These are phyloP conservation scores for Chalaropsis ovoidea DNA, from an alignment of 2,329 filamentous ascomycete species.

Conservation along the genomic window DNA sequence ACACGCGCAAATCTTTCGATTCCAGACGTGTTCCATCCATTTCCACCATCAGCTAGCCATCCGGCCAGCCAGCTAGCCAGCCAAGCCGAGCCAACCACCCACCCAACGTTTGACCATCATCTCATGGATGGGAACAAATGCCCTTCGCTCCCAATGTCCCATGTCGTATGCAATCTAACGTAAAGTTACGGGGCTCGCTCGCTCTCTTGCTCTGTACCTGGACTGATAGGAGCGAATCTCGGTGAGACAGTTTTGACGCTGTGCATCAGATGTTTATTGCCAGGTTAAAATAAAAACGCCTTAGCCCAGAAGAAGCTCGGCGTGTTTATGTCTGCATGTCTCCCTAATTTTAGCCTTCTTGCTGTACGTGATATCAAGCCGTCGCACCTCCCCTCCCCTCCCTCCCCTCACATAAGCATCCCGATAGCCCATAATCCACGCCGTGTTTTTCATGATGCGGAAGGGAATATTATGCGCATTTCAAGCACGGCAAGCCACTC, in stretches of 20 bases:
- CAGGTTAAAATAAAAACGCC: not conserved
- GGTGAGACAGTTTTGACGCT: not conserved
- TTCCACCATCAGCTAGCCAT: not conserved
- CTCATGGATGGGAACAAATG: not conserved
- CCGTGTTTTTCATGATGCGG: not conserved
- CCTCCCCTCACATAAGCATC: not conserved
- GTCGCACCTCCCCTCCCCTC: no score
- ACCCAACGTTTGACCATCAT: conserved; percentile 8
- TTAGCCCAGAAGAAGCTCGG: not conserved
- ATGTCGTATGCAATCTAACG: not conserved
- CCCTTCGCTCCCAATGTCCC: not conserved
- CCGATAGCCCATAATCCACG: not conserved
- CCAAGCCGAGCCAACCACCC: not conserved
- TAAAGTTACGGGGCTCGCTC: no score
- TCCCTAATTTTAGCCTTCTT: not conserved
- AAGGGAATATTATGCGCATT: not conserved
- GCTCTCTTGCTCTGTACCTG: no score
- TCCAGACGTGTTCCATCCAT: conserved; percentile 1
- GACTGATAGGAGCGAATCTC: conserved; percentile 7
- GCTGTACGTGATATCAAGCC: not conserved
- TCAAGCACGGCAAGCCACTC: not conserved
- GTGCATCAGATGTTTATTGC: not conserved
- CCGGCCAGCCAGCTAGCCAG: not conserved
- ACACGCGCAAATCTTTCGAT: conserved; percentile 6
- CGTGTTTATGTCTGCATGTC: not conserved